phyloP scores from a whole-genome alignment of 257 asterid species.

The Pogostemon cablin region DNA sequence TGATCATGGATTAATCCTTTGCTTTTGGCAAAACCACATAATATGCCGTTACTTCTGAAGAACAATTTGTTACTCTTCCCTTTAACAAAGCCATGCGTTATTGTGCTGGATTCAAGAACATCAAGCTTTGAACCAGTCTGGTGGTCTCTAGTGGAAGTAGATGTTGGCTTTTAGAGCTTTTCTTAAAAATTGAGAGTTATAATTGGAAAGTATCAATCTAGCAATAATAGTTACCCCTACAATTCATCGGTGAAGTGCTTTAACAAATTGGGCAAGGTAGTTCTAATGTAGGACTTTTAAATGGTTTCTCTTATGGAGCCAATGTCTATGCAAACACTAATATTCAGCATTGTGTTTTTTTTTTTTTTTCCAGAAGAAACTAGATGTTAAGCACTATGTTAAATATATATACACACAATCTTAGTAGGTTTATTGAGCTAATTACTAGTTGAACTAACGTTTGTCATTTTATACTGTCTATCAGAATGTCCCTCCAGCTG shows the following conservation, averaged over 20 bases:
- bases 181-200: neutral
- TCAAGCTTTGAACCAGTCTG: neutral
- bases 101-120: neutral
- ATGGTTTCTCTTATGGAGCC: neutral
- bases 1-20: neutral
- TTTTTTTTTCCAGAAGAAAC: neutral
- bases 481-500: constrained; percentile 90
- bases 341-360: neutral
- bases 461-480: constrained; percentile 20
- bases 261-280: neutral
- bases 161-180: neutral
- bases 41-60: neutral
- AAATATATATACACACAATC: neutral
- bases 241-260: constrained; percentile 10
- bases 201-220: constrained; percentile 10
- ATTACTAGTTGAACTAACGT: constrained; percentile 8
- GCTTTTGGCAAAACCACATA: neutral
- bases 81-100: neutral
- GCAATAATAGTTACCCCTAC: neutral
- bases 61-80: neutral
- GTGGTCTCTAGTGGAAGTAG: neutral
- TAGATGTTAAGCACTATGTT: neutral
- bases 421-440: neutral
- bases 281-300: neutral
- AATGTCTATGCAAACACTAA: neutral